Evolutionary conservation across 1,284 basidiomycete genomes (phyloP).

Genomic region (Malassezia equina): DNA sequence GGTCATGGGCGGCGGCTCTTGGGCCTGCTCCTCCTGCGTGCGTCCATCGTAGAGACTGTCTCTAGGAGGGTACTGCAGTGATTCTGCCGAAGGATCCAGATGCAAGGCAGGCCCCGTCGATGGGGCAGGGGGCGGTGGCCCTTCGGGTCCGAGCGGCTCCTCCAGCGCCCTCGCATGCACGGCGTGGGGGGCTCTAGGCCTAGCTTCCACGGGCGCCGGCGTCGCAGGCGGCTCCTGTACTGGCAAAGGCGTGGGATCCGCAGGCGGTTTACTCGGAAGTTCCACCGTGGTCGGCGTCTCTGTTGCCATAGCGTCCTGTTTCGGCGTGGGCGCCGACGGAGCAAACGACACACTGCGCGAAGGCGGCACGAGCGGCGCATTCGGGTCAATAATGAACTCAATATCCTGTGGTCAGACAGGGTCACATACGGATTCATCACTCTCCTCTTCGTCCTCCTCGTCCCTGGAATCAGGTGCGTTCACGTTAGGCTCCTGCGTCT

Average conservation of each 20-base stretch:
- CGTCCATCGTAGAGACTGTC: constrained; percentile 42
- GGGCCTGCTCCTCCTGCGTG: constrained; percentile 39
- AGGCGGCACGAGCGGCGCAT: constrained; percentile 25
- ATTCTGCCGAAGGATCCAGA: constrained; percentile 26
- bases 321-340: neutral
- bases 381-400: constrained; percentile 48
- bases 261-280: neutral
- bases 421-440: constrained; percentile 36
- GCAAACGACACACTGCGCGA: constrained; percentile 23
- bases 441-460: constrained; percentile 49
- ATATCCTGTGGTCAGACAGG: constrained; percentile 30
- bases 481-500: neutral
- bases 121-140: constrained; percentile 37
- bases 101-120: constrained; percentile 29
- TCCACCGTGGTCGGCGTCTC: neutral
- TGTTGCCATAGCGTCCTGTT: neutral
- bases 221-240: neutral
- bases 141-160: constrained; percentile 18
- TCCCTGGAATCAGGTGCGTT: constrained; percentile 20
- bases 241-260: neutral
- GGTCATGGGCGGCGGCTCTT: constrained; percentile 52
- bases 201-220: neutral
- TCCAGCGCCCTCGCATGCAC: neutral
- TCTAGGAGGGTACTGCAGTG: constrained; percentile 37
- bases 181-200: neutral